Evolutionary conservation across 2,329 filamentous ascomycete species (phyloP).

Genomic region (Aspergillus sp.): DNA sequence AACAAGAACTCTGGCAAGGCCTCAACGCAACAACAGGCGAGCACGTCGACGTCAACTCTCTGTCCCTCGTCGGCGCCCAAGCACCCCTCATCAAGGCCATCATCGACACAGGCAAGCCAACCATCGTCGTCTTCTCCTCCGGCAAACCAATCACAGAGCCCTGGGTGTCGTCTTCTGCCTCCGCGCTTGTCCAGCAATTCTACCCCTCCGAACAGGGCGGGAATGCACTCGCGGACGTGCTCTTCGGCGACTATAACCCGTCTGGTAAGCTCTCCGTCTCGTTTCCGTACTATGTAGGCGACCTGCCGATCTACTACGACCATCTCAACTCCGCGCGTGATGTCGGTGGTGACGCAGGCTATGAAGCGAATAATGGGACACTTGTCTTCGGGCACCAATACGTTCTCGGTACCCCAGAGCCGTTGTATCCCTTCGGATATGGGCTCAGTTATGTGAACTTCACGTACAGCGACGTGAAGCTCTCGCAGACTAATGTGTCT

Average conservation of each 20-base stretch:
- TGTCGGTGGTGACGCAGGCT: slow-evolving; percentile 54
- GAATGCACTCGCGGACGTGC: slow-evolving; percentile 63
- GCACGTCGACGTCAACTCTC: slow-evolving; percentile 64
- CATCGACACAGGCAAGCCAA: slow-evolving; percentile 66
- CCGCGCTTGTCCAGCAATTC: slow-evolving; percentile 71
- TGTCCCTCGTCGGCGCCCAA: slow-evolving; percentile 71
- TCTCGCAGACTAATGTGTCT: slow-evolving; percentile 49
- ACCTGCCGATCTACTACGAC: slow-evolving; percentile 69
- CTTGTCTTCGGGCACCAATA: slow-evolving; percentile 66
- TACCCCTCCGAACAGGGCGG: slow-evolving; percentile 71
- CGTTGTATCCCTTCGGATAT: slow-evolving; percentile 67
- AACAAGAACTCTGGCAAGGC: slow-evolving; percentile 67
- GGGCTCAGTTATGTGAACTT: slow-evolving; percentile 65
- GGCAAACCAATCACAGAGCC: slow-evolving; percentile 72
- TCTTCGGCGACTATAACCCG: slow-evolving; percentile 65
- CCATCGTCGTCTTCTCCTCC: slow-evolving; percentile 65
- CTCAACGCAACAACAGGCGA: slow-evolving; percentile 75
- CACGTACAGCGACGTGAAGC: slow-evolving; percentile 45
- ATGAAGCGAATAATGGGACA: slow-evolving; percentile 57
- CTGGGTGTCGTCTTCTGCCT: slow-evolving; percentile 66
- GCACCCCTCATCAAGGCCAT: slow-evolving; percentile 65
- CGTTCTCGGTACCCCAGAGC: slow-evolving; percentile 59
- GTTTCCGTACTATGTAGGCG: slow-evolving; percentile 67
- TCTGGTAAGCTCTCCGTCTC: slow-evolving; percentile 66
- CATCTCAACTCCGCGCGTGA: slow-evolving; percentile 66